Evolutionary conservation across 345 rosid genomes (phyloP).

Genomic region (Jatropha curcas): DNA sequence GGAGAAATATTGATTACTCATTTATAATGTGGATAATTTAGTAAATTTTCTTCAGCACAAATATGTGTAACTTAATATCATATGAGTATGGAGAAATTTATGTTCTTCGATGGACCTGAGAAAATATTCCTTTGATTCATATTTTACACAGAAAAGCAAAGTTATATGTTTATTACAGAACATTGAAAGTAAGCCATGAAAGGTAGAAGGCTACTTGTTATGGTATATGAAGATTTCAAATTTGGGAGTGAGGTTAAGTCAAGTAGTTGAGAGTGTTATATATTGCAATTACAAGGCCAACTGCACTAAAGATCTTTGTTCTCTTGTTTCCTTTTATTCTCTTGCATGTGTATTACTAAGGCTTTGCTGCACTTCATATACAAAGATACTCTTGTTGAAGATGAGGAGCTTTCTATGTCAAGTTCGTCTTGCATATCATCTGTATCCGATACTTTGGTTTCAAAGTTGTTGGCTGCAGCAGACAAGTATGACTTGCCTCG

Average conservation of each 20-base stretch:
- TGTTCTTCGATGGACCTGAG: too few relatives aligned
- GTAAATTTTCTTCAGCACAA: not conserved
- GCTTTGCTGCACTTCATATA: slow-evolving; percentile 84
- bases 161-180: not conserved
- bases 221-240: not conserved
- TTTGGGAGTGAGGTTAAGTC: not conserved
- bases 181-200: not conserved
- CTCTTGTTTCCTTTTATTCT: slow-evolving; percentile 21
- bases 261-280: not conserved
- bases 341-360: slow-evolving; percentile 38
- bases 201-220: not conserved
- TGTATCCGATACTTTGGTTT: slow-evolving; percentile 57
- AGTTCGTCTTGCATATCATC: slow-evolving; percentile 54
- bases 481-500: slow-evolving; percentile 79
- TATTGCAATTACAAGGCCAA: not conserved
- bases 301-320: not conserved
- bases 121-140: not conserved
- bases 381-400: slow-evolving; percentile 68
- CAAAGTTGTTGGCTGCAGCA: slow-evolving; percentile 83
- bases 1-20: not conserved
- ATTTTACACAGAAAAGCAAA: not conserved
- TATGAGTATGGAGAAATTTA: not conserved
- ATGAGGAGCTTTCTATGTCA: slow-evolving; percentile 52
- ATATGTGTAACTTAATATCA: too few relatives aligned
- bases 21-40: not conserved